A percentile compares a stretch with the other conserved stretches of the same genome.
These are phyloP conservation scores for Salix purpurea DNA, from an alignment of 345 rosid species.

Conservation along the genomic window DNA sequence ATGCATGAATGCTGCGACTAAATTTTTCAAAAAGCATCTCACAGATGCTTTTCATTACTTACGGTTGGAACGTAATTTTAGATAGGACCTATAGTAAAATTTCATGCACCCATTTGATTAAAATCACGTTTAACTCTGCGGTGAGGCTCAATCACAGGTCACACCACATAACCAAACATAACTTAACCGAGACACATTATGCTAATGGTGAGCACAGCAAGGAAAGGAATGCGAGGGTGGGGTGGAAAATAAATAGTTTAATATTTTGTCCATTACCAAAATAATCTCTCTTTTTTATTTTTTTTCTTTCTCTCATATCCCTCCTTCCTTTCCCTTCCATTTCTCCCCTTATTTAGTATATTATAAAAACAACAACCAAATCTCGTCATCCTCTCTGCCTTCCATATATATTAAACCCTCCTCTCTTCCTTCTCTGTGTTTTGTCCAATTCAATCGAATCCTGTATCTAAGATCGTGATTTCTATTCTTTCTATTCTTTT, in stretches of 20 bases:
- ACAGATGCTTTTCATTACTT: no score
- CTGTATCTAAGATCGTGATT: neutral
- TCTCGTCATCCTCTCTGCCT: neutral
- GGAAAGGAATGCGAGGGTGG: no score
- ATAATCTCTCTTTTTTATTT: neutral
- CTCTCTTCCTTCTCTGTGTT: neutral
- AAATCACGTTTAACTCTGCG: rapidly evolving
- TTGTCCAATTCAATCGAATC: neutral
- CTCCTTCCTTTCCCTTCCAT: neutral
- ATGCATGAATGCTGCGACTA: no score
- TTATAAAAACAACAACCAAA: neutral
- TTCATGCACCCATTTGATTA: no score
- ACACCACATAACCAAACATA: no score
- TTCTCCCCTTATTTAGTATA: neutral
- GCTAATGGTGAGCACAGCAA: no score
- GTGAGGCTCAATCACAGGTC: rapidly evolving
- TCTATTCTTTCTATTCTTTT: neutral
- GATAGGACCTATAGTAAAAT: no score
- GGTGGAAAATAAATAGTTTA: no score
- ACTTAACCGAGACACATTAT: no score
- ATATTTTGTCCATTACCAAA: neutral
- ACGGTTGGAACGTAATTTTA: no score
- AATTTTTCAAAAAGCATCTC: no score
- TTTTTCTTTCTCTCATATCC: neutral
- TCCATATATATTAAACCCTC: neutral